phyloP scores from a whole-genome alignment of 345 rosid species.

The Bruguiera parviflora region DNA sequence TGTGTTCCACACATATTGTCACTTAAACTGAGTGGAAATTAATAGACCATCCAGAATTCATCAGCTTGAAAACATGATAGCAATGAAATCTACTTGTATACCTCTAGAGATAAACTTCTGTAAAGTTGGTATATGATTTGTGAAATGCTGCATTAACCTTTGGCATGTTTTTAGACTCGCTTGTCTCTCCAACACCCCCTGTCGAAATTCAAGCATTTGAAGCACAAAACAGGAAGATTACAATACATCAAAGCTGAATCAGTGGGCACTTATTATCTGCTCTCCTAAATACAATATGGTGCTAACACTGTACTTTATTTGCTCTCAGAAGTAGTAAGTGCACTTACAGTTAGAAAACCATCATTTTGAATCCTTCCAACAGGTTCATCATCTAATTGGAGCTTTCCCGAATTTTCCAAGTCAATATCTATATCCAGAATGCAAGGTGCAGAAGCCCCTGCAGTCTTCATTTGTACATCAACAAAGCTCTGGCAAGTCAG shows the following conservation, averaged over 20 bases:
- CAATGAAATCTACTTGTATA: slow-evolving; percentile 7
- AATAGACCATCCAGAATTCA: background rate
- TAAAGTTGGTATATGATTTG: slow-evolving; percentile 24
- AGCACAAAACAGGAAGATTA: slow-evolving; percentile 5
- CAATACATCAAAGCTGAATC: background rate
- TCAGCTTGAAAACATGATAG: background rate
- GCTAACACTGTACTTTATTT: background rate
- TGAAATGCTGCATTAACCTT: slow-evolving; percentile 26
- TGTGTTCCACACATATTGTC: background rate
- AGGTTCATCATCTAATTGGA: slow-evolving; percentile 40
- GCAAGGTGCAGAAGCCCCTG: slow-evolving; percentile 60
- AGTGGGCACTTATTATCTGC: background rate
- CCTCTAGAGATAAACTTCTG: slow-evolving; percentile 24
- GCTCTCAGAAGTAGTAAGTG: background rate
- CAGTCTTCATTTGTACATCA: slow-evolving; percentile 51
- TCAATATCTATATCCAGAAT: slow-evolving; percentile 59
- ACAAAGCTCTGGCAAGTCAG: slow-evolving; percentile 54
- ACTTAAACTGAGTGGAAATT: background rate
- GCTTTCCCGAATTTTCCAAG: slow-evolving; percentile 43
- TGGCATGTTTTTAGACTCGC: slow-evolving; percentile 65
- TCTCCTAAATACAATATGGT: background rate
- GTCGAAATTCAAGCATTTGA: slow-evolving; percentile 27
- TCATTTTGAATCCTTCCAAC: slow-evolving; percentile 46
- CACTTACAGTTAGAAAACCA: slow-evolving; percentile 50
- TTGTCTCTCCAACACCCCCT: slow-evolving; percentile 77